A percentile compares a stretch with the other conserved stretches of the same genome.
Conservation (phyloP, 805 yeast genomes). For the Spathaspora girioi region DNA sequence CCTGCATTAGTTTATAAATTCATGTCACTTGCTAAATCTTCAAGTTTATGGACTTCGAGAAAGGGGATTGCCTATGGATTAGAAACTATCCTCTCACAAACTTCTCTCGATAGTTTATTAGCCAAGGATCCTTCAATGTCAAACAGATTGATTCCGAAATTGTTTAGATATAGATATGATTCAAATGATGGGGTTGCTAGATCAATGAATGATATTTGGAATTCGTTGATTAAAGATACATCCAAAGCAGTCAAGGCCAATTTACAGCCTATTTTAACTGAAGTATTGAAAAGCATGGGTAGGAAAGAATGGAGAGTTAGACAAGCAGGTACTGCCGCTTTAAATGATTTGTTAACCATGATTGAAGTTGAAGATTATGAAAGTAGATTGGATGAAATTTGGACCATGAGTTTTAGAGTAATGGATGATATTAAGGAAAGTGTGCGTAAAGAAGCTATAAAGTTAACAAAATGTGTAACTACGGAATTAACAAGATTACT, state of each 20-base stretch:
- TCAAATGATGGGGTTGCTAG: constrained; percentile 71
- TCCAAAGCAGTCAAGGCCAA: constrained; percentile 50
- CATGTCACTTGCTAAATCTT: constrained; percentile 85
- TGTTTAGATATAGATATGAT: constrained; percentile 82
- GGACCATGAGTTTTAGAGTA: constrained; percentile 84
- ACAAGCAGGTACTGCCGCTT: constrained; percentile 77
- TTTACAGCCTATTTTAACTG: constrained; percentile 58
- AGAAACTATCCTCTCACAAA: constrained; percentile 77
- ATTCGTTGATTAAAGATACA: constrained; percentile 58
- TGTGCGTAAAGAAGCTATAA: constrained; percentile 77
- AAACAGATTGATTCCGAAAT: constrained; percentile 67
- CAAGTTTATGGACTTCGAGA: constrained; percentile 88
- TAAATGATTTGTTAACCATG: constrained; percentile 66
- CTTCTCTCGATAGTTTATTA: constrained; percentile 64
- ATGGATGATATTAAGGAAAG: constrained; percentile 95
- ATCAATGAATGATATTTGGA: constrained; percentile 91
- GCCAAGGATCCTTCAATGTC: constrained; percentile 52
- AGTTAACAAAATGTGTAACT: constrained; percentile 64
- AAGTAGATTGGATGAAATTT: constrained; percentile 56
- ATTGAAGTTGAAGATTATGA: constrained; percentile 52
- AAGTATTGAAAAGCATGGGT: constrained; percentile 65
- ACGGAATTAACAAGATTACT: constrained; percentile 57
- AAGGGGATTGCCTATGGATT: constrained; percentile 94
- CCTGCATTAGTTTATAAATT: constrained; percentile 91
- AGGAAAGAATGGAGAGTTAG: constrained; percentile 90